These are phyloP conservation scores for Wickerhamiella alocasiicola DNA, from an alignment of 805 yeast species.

Conservation along the genomic window DNA sequence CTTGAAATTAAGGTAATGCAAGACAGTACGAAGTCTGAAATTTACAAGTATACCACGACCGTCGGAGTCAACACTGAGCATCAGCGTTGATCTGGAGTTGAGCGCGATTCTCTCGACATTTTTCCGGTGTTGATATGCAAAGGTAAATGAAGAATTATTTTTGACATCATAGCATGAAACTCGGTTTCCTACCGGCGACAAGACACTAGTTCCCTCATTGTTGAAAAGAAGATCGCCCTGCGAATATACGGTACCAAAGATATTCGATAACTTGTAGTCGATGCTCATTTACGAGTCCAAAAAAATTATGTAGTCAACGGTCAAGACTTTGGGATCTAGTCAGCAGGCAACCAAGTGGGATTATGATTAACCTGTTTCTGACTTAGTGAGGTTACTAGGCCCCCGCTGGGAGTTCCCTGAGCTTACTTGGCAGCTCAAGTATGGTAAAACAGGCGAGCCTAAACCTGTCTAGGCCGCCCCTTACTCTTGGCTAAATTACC, in stretches of 20 bases:
- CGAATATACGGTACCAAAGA: conserved; percentile 87
- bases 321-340: too few relatives aligned
- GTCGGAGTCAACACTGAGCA: conserved; percentile 75
- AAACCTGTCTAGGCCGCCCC: too few relatives aligned
- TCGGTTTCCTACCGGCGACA: conserved; percentile 92
- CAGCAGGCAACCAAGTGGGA: too few relatives aligned
- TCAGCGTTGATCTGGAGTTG: conserved; percentile 66
- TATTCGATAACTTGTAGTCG: conserved; percentile 54
- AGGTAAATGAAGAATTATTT: conserved; percentile 75
- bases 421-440: too few relatives aligned
- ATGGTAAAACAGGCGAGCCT: too few relatives aligned
- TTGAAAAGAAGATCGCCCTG: conserved; percentile 84
- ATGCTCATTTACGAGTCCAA: conserved; percentile 18
- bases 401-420: too few relatives aligned
- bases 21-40: conserved; percentile 65
- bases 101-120: conserved; percentile 68
- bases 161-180: conserved; percentile 78
- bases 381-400: too few relatives aligned
- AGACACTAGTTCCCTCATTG: conserved; percentile 67
- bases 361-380: too few relatives aligned
- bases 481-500: too few relatives aligned
- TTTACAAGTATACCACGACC: conserved; percentile 91
- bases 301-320: conserved; percentile 9
- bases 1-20: conserved; percentile 90
- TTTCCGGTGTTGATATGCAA: conserved; percentile 84